Percentiles rank a stretch among this genome's conserved stretches.
phyloP scores from a whole-genome alignment of 2,329 filamentous ascomycete genomes.

The Fusarium redolens region DNA sequence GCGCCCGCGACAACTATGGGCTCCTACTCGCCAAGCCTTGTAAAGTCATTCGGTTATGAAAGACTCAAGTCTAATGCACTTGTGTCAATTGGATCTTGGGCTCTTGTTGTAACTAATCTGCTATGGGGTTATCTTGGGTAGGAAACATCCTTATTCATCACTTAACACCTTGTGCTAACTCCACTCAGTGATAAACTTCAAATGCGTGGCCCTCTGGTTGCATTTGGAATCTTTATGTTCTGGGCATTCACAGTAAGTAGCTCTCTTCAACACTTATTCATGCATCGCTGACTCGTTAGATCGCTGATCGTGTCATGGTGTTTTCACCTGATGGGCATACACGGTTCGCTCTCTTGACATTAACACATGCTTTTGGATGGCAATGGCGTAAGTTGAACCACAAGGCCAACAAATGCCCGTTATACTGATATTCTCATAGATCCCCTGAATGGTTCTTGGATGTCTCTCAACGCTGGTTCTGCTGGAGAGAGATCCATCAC shows the following conservation, averaged over 20 bases:
- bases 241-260: constrained; percentile 29
- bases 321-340: constrained; percentile 26
- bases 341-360: constrained; percentile 29
- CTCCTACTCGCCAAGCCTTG: constrained; percentile 41
- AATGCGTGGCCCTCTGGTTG: constrained; percentile 35
- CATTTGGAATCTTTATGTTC: constrained; percentile 27
- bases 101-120: constrained; percentile 48
- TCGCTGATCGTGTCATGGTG: constrained; percentile 34
- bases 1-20: constrained; percentile 30
- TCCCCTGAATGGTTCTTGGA: constrained; percentile 47
- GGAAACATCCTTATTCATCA: not conserved
- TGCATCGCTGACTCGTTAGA: constrained; percentile 7
- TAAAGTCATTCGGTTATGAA: constrained; percentile 51
- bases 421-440: constrained; percentile 10
- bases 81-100: constrained; percentile 51
- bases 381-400: constrained; percentile 31
- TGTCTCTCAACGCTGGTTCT: constrained; percentile 45
- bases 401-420: rapidly evolving
- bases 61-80: constrained; percentile 47
- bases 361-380: constrained; percentile 28
- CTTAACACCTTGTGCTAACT: not conserved
- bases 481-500: constrained; percentile 48
- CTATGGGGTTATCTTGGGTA: constrained; percentile 44
- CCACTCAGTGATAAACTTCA: constrained; percentile 30
- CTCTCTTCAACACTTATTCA: not conserved